phyloP scores from a whole-genome alignment of 352 stramenopile genomes.

The Globisporangium cystogenes region DNA sequence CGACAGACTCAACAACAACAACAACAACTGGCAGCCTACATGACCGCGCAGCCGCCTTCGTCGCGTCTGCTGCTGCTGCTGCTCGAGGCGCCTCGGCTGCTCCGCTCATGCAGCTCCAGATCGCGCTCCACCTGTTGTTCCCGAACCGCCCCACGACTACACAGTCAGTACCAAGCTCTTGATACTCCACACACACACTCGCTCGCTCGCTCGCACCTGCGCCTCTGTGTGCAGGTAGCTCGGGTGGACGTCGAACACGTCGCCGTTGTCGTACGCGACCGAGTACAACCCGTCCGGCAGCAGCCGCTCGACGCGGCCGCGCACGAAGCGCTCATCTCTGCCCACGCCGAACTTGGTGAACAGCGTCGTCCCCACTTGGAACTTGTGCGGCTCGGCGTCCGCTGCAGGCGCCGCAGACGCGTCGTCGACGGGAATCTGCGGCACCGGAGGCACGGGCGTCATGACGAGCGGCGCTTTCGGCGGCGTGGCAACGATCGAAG shows the following conservation, averaged over 20 bases:
- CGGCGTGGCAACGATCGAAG: neutral
- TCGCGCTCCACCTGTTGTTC: slow-evolving; percentile 39
- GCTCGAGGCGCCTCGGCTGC: neutral
- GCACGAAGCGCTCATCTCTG: slow-evolving; percentile 34
- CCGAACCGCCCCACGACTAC: no score
- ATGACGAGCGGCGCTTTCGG: neutral
- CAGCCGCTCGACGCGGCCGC: slow-evolving; percentile 32
- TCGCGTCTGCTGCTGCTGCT: neutral
- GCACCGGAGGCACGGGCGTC: neutral
- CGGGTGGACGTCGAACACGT: slow-evolving; percentile 35
- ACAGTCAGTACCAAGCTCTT: no score
- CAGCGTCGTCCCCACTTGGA: slow-evolving; percentile 25
- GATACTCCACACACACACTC: neutral
- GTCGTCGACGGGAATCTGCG: neutral
- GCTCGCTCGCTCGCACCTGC: slow-evolving; percentile 23
- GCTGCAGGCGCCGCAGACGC: neutral
- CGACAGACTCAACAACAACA: no score
- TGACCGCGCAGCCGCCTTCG: slow-evolving; percentile 10
- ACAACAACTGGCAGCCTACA: slow-evolving; percentile 6
- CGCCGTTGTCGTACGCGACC: slow-evolving; percentile 52
- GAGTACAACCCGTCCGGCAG: slow-evolving; percentile 35
- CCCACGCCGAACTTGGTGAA: slow-evolving; percentile 41
- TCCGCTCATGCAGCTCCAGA: slow-evolving; percentile 10
- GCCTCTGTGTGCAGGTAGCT: slow-evolving; percentile 45
- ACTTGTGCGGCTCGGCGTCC: slow-evolving; percentile 14